Conservation (phyloP, 2,329 filamentous ascomycete species). For the Drechslerella dactyloides region DNA sequence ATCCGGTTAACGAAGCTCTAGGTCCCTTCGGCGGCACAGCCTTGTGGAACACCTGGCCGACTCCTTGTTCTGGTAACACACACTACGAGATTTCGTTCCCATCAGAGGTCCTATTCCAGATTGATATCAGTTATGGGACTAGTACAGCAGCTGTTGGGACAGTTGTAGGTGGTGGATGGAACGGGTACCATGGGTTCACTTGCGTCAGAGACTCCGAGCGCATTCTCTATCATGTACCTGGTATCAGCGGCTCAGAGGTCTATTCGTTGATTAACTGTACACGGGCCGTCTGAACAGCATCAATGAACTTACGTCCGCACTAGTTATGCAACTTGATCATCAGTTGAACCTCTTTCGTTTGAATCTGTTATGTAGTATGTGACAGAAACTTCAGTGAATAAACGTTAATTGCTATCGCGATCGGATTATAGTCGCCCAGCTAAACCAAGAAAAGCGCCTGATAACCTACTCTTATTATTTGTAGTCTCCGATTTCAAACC, state of each 20-base stretch:
- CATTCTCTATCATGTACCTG: background rate
- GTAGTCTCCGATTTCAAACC: too few relatives aligned
- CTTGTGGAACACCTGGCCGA: constrained; percentile 33
- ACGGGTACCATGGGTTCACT: constrained; percentile 34
- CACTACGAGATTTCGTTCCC: constrained; percentile 41
- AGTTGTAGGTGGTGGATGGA: constrained; percentile 40
- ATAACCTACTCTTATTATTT: too few relatives aligned
- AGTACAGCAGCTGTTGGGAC: constrained; percentile 10
- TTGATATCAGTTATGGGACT: constrained; percentile 29
- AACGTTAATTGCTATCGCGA: too few relatives aligned
- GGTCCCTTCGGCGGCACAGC: constrained; percentile 15
- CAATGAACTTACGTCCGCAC: background rate
- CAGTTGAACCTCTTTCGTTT: too few relatives aligned
- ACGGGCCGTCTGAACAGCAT: background rate
- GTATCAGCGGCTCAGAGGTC: background rate
- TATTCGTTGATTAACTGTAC: constrained; percentile 27
- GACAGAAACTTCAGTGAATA: too few relatives aligned
- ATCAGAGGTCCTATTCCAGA: constrained; percentile 20
- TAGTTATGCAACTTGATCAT: too few relatives aligned
- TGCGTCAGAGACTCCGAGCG: constrained; percentile 24
- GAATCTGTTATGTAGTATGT: too few relatives aligned
- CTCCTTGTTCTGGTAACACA: constrained; percentile 29
- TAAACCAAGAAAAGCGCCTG: too few relatives aligned
- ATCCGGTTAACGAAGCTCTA: constrained; percentile 22
- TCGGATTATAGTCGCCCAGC: too few relatives aligned